phyloP scores from a whole-genome alignment of 441 rosid genomes.

The Rhodomyrtus psidioides region DNA sequence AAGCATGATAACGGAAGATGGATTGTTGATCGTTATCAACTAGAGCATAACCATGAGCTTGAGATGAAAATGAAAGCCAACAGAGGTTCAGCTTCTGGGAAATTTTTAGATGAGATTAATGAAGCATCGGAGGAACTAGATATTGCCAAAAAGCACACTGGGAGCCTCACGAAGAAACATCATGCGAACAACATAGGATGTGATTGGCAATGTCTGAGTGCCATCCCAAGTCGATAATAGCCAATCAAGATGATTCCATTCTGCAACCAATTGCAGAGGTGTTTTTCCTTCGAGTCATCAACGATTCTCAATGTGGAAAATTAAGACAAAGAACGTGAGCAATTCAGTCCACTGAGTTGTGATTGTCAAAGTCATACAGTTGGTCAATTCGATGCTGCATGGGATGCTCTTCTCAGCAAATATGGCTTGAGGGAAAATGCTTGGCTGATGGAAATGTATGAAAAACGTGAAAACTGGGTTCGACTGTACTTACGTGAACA shows the following conservation, averaged over 20 bases:
- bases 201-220: conserved; percentile 68
- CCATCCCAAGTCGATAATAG: conserved; percentile 35
- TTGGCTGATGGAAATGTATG: neutral
- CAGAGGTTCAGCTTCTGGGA: neutral
- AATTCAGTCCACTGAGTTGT: neutral
- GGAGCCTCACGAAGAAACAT: conserved; percentile 14
- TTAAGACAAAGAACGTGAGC: neutral
- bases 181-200: conserved; percentile 46
- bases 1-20: no score
- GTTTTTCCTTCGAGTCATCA: neutral
- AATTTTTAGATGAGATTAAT: conserved; percentile 42
- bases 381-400: neutral
- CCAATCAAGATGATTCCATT: neutral
- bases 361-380: neutral
- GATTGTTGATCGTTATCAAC: neutral
- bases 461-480: neutral
- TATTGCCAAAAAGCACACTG: conserved; percentile 27
- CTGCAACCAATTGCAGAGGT: neutral
- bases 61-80: conserved; percentile 11
- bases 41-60: neutral
- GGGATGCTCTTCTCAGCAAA: neutral
- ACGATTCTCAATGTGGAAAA: neutral
- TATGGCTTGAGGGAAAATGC: neutral
- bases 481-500: neutral
- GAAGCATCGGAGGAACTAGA: conserved; percentile 36